Evolutionary conservation across 148 eudicot species (phyloP).

Genomic region (Amaranthus cruentus): DNA sequence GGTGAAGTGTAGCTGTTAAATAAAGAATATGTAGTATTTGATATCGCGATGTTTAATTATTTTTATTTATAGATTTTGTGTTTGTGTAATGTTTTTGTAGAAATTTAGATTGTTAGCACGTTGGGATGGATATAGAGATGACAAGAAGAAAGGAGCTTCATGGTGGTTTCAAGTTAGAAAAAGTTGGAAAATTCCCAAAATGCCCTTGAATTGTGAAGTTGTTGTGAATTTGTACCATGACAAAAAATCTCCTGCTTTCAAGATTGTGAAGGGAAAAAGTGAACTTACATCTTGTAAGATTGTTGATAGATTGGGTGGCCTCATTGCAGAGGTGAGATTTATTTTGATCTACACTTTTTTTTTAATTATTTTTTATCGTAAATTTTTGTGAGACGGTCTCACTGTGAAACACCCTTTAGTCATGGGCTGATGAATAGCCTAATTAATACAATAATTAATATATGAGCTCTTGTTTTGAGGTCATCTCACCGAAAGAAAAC

Average conservation of each 20-base stretch:
- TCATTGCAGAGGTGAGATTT: constrained; percentile 38
- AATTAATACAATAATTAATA: no score
- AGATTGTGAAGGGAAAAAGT: constrained; percentile 24
- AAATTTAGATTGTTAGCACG: constrained; percentile 28
- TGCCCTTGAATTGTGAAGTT: constrained; percentile 17
- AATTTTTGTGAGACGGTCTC: no score
- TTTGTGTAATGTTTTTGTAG: constrained; percentile 15
- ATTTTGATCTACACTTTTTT: background rate
- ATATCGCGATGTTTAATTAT: background rate
- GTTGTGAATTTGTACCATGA: constrained; percentile 21
- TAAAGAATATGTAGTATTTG: background rate
- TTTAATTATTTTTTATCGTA: no score
- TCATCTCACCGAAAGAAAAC: no score
- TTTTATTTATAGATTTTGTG: background rate
- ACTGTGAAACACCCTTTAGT: no score
- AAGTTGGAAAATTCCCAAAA: constrained; percentile 23
- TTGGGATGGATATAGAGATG: constrained; percentile 35
- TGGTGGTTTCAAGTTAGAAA: constrained; percentile 33
- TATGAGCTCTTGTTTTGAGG: no score
- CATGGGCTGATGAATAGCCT: no score
- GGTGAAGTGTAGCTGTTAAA: no score
- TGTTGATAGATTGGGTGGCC: constrained; percentile 28
- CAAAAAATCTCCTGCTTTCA: constrained; percentile 13
- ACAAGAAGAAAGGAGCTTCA: constrained; percentile 24
- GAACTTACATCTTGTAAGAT: constrained; percentile 24